Conservation (phyloP, 2,329 filamentous ascomycete genomes). For the Neophaeococcomyces aloes region DNA sequence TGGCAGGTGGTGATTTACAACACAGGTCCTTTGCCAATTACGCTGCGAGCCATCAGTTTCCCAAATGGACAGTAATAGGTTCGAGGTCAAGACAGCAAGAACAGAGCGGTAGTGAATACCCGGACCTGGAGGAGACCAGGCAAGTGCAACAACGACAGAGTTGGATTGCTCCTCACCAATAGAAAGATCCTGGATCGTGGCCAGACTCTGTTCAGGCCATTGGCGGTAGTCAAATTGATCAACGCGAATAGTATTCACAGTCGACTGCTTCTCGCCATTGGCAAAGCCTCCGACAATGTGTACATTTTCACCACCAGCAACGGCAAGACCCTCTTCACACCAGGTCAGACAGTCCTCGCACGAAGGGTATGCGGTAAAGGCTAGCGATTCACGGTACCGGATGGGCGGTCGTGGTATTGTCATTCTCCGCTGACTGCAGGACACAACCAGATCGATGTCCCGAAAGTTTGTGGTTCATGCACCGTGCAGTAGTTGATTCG, state of each 20-base stretch:
- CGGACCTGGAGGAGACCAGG: constrained; percentile 49
- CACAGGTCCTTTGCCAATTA: constrained; percentile 42
- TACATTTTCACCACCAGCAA: constrained; percentile 46
- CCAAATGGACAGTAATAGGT: constrained; percentile 48
- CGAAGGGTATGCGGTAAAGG: constrained; percentile 40
- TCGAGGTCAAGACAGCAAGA: constrained; percentile 47
- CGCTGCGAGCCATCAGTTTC: constrained; percentile 36
- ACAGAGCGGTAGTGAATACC: constrained; percentile 44
- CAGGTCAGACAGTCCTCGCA: constrained; percentile 45
- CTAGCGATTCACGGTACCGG: constrained; percentile 21
- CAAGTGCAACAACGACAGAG: constrained; percentile 39
- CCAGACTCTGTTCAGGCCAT: constrained; percentile 37
- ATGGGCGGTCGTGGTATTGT: not conserved
- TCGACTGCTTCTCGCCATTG: constrained; percentile 25
- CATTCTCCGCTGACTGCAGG: not conserved
- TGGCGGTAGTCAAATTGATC: constrained; percentile 45
- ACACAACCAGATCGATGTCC: not conserved
- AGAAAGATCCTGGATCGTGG: constrained; percentile 40
- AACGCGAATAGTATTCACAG: constrained; percentile 34
- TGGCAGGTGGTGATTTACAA: constrained; percentile 42
- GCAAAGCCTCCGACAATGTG: constrained; percentile 25
- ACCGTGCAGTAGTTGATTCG: no score
- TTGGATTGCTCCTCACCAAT: constrained; percentile 49
- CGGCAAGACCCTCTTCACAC: constrained; percentile 48
- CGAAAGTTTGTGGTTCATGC: no score